Base-by-base conservation (phyloP, 2,329 filamentous ascomycete species). In the Ceratocystis albifundus region DNA sequence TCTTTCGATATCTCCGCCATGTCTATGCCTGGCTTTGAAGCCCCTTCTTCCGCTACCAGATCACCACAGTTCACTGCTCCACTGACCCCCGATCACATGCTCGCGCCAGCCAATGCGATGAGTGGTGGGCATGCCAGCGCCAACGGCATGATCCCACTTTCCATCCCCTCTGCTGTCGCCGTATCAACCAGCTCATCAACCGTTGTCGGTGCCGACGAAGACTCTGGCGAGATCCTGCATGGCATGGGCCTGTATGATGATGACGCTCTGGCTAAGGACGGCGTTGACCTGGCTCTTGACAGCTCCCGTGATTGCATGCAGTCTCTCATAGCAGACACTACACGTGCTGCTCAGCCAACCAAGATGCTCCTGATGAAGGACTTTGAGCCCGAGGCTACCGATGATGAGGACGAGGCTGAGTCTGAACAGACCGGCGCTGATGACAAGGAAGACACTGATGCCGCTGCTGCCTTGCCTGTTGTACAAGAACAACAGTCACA, bases 321-420 rank as follows among this genome's bases (percentile, higher is more conserved):
- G 45, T 79, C 80, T 30, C 74, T 88, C 20, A 74, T 85, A 61
- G 81, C 81, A 28, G 76, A 81, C 6, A 74, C 77, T 1, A 80
- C 79, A 70, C 75, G 77, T 53, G 72, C 72, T 5, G 70, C 81
- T 2, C 79, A 77, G 20, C 65, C 65, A 0, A 88, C 88, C 67
- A 89, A 90, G 74, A 77, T 93, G 70, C 93, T 91, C 73, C 77
- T 94, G 2, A 89, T 93, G 74, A 88, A 92, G 73, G 88, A 88
- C 0, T 93, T 82, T 88, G 87, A 84, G 74, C 88, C 81, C 20
- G 87, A 86, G 8, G 82, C 84, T 59, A 80, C 82, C 4, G 84
- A 72, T 1, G 74, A 74, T 0, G 77, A 78, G 3, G 73, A 77
- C 0, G 77, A 78, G 17, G 72, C 72, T 41, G 71, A 73, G 69